These are phyloP conservation scores for Xylaria sp. DNA, from an alignment of 2,329 filamentous ascomycete species.

Conservation along the genomic window DNA sequence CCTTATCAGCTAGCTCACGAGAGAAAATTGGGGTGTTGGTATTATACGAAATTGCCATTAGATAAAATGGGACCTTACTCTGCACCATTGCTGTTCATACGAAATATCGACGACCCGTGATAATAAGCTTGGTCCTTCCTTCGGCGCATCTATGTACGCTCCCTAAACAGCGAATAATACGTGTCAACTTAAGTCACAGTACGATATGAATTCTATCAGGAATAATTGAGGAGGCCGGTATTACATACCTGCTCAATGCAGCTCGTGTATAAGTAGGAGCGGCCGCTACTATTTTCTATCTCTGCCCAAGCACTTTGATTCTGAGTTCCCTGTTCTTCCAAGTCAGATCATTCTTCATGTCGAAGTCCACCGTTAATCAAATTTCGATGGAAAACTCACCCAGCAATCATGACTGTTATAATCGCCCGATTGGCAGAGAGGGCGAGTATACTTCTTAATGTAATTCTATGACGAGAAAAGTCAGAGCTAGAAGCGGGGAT, in stretches of 20 bases:
- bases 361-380: no score
- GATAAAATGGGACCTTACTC: constrained; percentile 26
- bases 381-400: constrained; percentile 45
- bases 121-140: constrained; percentile 58
- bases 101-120: constrained; percentile 59
- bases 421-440: constrained; percentile 55
- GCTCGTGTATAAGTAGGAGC: constrained; percentile 63
- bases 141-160: constrained; percentile 60
- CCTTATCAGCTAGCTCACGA: no score
- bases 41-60: no score
- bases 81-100: constrained; percentile 67
- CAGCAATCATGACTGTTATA: constrained; percentile 59
- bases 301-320: constrained; percentile 58
- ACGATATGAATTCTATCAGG: not conserved
- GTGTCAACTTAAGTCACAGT: constrained; percentile 6
- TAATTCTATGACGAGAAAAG: constrained; percentile 51
- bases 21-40: not conserved
- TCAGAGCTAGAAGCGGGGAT: not conserved
- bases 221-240: not conserved
- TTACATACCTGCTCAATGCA: constrained; percentile 56
- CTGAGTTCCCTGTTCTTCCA: constrained; percentile 44
- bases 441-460: constrained; percentile 58
- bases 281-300: constrained; percentile 52
- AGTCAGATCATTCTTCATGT: constrained; percentile 8
- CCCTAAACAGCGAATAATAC: constrained; percentile 45